Conservation (phyloP, 2,329 filamentous ascomycete species). For the Colletotrichum lentis region DNA sequence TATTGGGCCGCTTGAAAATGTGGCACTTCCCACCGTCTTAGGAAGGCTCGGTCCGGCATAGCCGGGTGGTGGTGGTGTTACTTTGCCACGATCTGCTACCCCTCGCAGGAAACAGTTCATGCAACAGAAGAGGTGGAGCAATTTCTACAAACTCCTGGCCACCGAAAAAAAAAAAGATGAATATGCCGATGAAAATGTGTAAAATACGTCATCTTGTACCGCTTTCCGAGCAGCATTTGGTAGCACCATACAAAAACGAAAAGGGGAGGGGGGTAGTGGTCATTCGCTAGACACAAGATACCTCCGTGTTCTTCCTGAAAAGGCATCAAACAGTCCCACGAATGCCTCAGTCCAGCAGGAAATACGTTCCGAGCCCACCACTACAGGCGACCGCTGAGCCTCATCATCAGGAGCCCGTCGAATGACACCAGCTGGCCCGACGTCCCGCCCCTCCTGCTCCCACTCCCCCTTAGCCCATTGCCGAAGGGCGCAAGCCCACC, state of each 20-base stretch:
- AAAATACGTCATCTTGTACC: background rate
- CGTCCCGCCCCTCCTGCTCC: constrained; percentile 23
- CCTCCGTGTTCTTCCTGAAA: background rate
- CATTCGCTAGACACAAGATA: background rate
- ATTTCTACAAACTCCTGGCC: constrained; percentile 16
- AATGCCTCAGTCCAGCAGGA: constrained; percentile 22
- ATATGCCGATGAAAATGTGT: background rate
- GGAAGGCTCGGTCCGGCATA: background rate
- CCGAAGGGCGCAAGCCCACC: constrained; percentile 3
- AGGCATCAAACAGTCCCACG: background rate
- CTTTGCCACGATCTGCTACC: constrained; percentile 10
- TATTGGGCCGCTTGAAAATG: background rate
- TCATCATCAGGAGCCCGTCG: background rate
- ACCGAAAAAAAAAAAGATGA: no score
- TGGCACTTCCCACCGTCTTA: background rate
- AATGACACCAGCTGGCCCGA: constrained; percentile 22
- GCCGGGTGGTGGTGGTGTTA: constrained; percentile 12
- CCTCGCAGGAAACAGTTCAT: constrained; percentile 14
- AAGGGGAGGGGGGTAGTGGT: no score
- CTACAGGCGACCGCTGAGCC: background rate
- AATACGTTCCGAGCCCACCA: constrained; percentile 1
- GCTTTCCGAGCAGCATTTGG: background rate
- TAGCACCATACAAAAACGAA: background rate
- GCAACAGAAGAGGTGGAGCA: constrained; percentile 1
- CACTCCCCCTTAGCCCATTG: constrained; percentile 26